Conservation (phyloP, 192 early-diverging fungal genomes). For the Haplosporangium gracile region DNA sequence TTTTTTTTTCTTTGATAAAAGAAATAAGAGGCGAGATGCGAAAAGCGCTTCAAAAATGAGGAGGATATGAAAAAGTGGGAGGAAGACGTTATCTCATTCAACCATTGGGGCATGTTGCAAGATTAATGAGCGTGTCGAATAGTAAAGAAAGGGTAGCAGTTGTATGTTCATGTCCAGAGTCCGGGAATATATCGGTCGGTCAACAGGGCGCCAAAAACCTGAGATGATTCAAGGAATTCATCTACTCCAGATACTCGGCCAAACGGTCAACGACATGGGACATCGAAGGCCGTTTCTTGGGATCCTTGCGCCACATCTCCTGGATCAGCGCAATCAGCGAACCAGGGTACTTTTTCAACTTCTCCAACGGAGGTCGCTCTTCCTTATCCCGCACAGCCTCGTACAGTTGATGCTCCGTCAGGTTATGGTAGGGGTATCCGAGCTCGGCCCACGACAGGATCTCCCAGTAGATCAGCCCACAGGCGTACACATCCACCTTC, state of each 20-base stretch:
- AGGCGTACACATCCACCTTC: conserved; percentile 82
- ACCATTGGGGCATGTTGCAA: no score
- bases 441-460: conserved; percentile 80
- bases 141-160: no score
- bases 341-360: conserved; percentile 70
- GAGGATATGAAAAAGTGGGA: no score
- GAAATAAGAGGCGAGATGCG: neutral
- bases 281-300: conserved; percentile 58
- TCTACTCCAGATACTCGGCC: conserved; percentile 50
- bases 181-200: no score
- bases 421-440: conserved; percentile 82
- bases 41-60: neutral
- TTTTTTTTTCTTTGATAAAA: conserved; percentile 14
- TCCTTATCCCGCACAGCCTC: conserved; percentile 71
- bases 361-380: conserved; percentile 70
- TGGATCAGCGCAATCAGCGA: conserved; percentile 72
- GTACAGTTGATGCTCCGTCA: conserved; percentile 74
- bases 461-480: conserved; percentile 85
- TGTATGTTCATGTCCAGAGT: no score
- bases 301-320: conserved; percentile 80
- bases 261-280: conserved; percentile 48
- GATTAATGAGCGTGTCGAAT: no score
- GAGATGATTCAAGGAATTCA: no score
- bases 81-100: no score
- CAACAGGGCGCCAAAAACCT: no score